Percentiles rank a stretch among this genome's conserved stretches.
These are phyloP conservation scores for Pelargonium australe DNA, from an alignment of 441 rosid genomes.

Conservation along the genomic window DNA sequence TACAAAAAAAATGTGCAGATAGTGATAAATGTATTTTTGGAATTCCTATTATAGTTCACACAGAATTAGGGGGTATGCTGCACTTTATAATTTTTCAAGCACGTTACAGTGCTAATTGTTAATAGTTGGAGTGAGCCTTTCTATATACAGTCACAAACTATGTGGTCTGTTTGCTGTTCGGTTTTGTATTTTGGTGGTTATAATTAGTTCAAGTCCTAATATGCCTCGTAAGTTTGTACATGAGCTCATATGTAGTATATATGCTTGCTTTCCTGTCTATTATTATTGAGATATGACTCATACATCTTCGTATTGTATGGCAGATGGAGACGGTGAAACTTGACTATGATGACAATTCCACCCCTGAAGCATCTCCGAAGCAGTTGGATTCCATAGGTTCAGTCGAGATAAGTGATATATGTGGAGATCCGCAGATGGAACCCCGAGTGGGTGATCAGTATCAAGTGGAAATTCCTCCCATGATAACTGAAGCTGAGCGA, in stretches of 20 bases:
- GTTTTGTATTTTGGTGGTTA: slow-evolving; percentile 1
- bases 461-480: slow-evolving; percentile 58
- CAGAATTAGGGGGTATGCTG: neutral
- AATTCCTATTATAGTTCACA: neutral
- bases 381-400: slow-evolving; percentile 28
- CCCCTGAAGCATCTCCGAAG: slow-evolving; percentile 31
- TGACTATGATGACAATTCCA: slow-evolving; percentile 28
- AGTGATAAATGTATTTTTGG: neutral
- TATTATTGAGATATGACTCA: slow-evolving; percentile 3
- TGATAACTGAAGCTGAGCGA: slow-evolving; percentile 40
- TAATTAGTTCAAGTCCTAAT: neutral
- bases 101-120: neutral
- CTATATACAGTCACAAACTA: neutral
- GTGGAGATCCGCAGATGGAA: slow-evolving; percentile 46
- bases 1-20: too few species aligned
- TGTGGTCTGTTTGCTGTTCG: slow-evolving; percentile 8
- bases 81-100: neutral
- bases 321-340: slow-evolving; percentile 36
- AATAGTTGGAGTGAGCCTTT: neutral
- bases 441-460: slow-evolving; percentile 67
- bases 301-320: slow-evolving; percentile 9
- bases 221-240: neutral
- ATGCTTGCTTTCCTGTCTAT: neutral
- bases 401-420: slow-evolving; percentile 33
- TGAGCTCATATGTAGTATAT: neutral